These are phyloP conservation scores for Taphrina flavorubra DNA, from an alignment of 1,139 yeast species.

Conservation along the genomic window DNA sequence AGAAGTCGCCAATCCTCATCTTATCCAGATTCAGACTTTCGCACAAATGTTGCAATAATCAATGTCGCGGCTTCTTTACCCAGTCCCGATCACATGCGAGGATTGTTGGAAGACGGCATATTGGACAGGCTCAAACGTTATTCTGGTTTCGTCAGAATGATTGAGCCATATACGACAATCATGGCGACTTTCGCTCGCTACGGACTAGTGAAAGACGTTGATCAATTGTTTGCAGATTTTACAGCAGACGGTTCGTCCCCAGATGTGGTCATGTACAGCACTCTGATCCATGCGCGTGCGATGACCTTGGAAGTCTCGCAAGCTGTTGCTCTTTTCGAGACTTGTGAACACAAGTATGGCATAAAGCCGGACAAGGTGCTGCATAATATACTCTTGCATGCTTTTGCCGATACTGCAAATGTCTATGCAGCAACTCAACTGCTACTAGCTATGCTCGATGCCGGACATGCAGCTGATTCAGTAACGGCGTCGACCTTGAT, in stretches of 20 bases:
- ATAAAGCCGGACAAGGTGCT: conserved; percentile 29
- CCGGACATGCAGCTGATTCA: conserved; percentile 19
- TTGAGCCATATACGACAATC: conserved; percentile 22
- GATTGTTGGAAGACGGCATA: background rate
- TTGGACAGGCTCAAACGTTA: background rate
- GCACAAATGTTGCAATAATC: background rate
- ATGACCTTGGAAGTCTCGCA: conserved; percentile 21
- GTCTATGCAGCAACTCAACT: conserved; percentile 9
- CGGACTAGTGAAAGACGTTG: conserved; percentile 25
- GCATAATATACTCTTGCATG: conserved; percentile 33
- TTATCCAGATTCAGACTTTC: background rate
- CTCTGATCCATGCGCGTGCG: conserved; percentile 27
- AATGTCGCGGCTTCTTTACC: background rate
- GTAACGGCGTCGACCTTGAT: conserved; percentile 29
- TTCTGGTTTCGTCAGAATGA: background rate
- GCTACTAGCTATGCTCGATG: conserved; percentile 11
- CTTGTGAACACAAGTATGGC: conserved; percentile 10
- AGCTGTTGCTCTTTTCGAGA: conserved; percentile 11
- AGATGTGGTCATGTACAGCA: conserved; percentile 27
- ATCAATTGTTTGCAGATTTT: conserved; percentile 18
- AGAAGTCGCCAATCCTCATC: background rate
- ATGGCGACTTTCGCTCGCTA: conserved; percentile 27
- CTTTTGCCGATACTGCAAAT: conserved; percentile 18
- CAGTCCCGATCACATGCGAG: background rate
- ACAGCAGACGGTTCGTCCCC: conserved; percentile 3